Evolutionary conservation across 2,329 filamentous ascomycete species (phyloP).

Genomic region (Colletotrichum sp.): DNA sequence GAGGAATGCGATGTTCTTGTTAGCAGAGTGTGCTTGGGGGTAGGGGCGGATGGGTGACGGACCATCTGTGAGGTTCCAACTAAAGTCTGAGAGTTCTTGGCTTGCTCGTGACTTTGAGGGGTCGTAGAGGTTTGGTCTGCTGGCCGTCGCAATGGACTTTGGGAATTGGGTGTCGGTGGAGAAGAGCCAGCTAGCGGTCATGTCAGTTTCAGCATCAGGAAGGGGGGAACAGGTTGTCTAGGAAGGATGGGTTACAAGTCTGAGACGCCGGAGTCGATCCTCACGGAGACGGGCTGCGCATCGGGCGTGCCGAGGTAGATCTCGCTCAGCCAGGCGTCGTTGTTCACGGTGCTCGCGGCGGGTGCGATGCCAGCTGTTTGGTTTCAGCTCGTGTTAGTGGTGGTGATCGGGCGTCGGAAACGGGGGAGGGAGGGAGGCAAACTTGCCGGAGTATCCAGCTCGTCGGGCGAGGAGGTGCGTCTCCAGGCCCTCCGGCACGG

Average conservation of each 20-base stretch:
- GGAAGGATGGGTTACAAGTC: neutral
- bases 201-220: neutral
- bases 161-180: constrained; percentile 36
- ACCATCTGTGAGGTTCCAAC: constrained; percentile 56
- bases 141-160: constrained; percentile 29
- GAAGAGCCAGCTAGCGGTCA: constrained; percentile 2
- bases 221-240: neutral
- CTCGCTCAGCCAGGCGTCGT: constrained; percentile 12
- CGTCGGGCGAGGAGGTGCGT: constrained; percentile 1
- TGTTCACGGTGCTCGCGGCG: neutral
- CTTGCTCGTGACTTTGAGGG: constrained; percentile 52
- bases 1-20: neutral
- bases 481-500: constrained; percentile 6
- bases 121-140: constrained; percentile 49
- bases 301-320: constrained; percentile 1
- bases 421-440: neutral
- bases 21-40: neutral
- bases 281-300: constrained; percentile 4
- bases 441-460: constrained; percentile 2
- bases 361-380: neutral
- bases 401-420: neutral
- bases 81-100: constrained; percentile 41
- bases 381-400: neutral
- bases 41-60: constrained; percentile 37
- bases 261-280: constrained; percentile 10